A percentile compares a stretch with the other conserved stretches of the same genome.
phyloP scores from a whole-genome alignment of 2,329 filamentous ascomycete genomes.

The Sporothrix pseudoabietina region DNA sequence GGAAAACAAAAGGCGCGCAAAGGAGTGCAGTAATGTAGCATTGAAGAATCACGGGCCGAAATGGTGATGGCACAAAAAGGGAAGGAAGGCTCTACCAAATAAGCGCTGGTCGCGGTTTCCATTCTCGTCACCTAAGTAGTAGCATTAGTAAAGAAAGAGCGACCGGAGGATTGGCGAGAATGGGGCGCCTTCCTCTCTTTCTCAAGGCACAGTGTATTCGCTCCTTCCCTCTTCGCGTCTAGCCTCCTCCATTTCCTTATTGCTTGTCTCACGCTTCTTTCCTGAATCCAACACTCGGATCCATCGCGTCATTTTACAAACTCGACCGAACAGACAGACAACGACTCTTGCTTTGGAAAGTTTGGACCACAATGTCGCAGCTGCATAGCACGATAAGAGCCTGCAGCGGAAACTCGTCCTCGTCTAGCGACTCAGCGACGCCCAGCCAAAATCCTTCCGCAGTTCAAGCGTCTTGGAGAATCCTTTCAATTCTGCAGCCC shows the following conservation, averaged over 20 bases:
- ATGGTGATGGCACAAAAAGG: neutral
- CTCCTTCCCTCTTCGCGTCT: neutral
- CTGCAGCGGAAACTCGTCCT: neutral
- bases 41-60: neutral
- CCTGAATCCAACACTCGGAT: neutral
- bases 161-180: neutral
- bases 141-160: neutral
- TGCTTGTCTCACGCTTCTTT: neutral
- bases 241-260: neutral
- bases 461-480: neutral
- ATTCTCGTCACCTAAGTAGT: neutral
- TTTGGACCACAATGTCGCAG: neutral
- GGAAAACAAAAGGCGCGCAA: neutral
- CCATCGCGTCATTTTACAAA: constrained; percentile 5
- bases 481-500: neutral
- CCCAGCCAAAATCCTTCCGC: neutral
- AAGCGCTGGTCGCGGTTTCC: neutral
- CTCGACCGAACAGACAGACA: neutral
- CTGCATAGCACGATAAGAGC: neutral
- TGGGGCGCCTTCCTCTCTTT: neutral
- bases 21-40: neutral
- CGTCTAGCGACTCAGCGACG: neutral
- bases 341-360: neutral
- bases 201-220: neutral
- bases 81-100: neutral